These are phyloP conservation scores for Boletellus deceptivus DNA, from an alignment of 1,284 basidiomycete species.

Conservation along the genomic window DNA sequence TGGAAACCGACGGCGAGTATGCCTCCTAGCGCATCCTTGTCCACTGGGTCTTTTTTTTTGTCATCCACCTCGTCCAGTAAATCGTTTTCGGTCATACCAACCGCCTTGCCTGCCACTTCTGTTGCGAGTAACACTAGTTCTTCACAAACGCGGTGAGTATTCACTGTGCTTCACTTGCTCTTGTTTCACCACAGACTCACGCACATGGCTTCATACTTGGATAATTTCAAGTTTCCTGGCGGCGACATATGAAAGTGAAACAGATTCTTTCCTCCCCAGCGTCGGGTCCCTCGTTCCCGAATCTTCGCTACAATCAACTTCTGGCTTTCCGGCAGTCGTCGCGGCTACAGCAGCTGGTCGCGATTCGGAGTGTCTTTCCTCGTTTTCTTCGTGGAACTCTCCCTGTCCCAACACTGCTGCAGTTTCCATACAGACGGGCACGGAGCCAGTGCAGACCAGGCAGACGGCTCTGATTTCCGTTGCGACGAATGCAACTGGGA, in stretches of 20 bases:
- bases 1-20: not conserved
- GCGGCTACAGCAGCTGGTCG: not conserved
- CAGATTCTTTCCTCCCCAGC: not conserved
- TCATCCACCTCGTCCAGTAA: not conserved
- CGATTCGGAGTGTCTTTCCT: not conserved
- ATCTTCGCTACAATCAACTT: not conserved
- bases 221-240: not conserved
- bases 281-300: not conserved
- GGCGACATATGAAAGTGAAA: not conserved
- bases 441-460: conserved; percentile 39
- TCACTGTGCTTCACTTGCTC: not conserved
- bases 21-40: not conserved
- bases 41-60: not conserved
- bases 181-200: not conserved
- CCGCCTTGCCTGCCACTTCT: not conserved
- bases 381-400: not conserved
- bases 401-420: not conserved
- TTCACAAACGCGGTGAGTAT: conserved; percentile 2
- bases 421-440: conserved; percentile 1
- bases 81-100: not conserved
- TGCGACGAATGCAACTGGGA: conserved; percentile 24
- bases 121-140: not conserved
- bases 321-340: not conserved
- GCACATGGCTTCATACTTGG: not conserved
- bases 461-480: conserved; percentile 41